Conservation (phyloP, 345 rosid species). For the Gossypium mustelinum region DNA sequence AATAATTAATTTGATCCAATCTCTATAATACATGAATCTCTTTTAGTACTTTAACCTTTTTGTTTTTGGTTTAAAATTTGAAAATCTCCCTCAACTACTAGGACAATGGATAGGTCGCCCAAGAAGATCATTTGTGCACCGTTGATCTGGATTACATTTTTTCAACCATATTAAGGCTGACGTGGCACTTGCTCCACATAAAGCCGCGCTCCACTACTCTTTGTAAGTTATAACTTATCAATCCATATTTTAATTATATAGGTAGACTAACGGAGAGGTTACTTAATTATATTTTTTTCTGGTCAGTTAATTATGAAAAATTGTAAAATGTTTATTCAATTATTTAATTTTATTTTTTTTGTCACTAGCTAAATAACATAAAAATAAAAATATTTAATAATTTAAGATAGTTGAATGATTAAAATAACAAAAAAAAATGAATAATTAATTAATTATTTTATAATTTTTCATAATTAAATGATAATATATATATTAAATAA, state of each 20-base stretch:
- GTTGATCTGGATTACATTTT: neutral
- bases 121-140: neutral
- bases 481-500: no score
- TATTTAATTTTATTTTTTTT: no score
- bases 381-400: rapidly evolving
- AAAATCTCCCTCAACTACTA: neutral
- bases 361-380: rapidly evolving
- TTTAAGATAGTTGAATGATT: no score
- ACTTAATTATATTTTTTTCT: no score
- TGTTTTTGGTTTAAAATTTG: neutral
- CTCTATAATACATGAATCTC: no score
- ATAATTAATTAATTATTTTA: no score
- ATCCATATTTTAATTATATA: neutral
- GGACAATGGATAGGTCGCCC: neutral
- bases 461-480: no score
- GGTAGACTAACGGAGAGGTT: no score
- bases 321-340: no score
- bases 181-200: neutral
- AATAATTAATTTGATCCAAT: no score
- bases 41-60: neutral
- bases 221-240: neutral
- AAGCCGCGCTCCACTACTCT: neutral
- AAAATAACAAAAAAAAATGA: no score
- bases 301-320: no score
- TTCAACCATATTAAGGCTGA: neutral